Percentiles rank a stretch among this genome's conserved stretches.
Evolutionary conservation across 2,329 filamentous ascomycete species (phyloP).

Genomic region (Stachybotrys elegans): DNA sequence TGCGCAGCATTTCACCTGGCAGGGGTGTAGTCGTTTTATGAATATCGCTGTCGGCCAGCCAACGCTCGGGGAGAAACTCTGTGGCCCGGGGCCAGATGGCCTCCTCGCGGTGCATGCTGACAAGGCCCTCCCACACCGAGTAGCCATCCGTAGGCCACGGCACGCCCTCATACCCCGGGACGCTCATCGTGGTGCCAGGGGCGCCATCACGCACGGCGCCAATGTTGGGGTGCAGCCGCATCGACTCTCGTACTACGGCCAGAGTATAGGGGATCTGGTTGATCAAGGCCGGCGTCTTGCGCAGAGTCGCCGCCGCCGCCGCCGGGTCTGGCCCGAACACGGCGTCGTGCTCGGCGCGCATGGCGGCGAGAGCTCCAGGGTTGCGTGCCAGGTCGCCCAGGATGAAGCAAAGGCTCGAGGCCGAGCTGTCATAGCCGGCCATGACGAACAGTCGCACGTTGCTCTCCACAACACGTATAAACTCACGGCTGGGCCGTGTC

Average conservation of each 20-base stretch:
- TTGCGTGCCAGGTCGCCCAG: background rate
- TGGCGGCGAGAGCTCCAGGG: background rate
- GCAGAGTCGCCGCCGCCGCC: background rate
- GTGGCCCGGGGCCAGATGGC: background rate
- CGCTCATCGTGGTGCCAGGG: background rate
- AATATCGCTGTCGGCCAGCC: background rate
- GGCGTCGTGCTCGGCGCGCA: background rate
- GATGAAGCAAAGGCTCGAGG: background rate
- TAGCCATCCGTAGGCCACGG: background rate
- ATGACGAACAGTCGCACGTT: background rate
- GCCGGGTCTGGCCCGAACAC: background rate
- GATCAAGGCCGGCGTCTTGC: background rate
- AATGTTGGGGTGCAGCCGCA: background rate
- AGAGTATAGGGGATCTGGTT: background rate
- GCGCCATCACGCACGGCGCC: background rate
- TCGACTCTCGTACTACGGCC: background rate
- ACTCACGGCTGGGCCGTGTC: background rate
- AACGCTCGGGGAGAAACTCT: background rate
- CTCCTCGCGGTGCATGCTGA: background rate
- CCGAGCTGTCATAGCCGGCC: background rate
- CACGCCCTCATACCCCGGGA: background rate
- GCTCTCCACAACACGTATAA: background rate
- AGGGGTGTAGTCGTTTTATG: too few relatives aligned
- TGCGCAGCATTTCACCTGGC: background rate
- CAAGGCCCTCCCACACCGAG: background rate